Percentiles rank a stretch among this genome's conserved stretches.
Conservation (phyloP, 805 yeast species). For the Zygoascus ofunaensis region DNA sequence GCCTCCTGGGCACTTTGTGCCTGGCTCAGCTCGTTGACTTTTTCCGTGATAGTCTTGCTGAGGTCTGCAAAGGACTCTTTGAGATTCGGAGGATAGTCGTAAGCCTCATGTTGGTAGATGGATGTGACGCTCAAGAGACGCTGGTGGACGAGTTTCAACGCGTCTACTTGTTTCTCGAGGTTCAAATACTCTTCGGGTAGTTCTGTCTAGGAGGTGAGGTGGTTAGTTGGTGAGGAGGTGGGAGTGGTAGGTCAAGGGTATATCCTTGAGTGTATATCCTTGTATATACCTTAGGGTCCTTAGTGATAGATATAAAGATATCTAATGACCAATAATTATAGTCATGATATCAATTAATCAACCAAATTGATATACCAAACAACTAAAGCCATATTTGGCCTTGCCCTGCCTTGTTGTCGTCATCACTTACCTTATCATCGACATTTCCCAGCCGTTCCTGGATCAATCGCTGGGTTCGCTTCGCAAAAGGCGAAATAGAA, state of each 20-base stretch:
- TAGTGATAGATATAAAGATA: too few relatives aligned
- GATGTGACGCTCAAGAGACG: constrained; percentile 45
- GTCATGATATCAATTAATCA: too few relatives aligned
- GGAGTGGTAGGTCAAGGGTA: neutral
- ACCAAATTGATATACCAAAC: too few relatives aligned
- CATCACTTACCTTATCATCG: constrained; percentile 48
- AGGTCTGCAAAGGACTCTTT: constrained; percentile 69
- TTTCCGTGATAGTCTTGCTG: constrained; percentile 53
- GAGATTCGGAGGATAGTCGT: constrained; percentile 73
- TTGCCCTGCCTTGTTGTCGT: neutral
- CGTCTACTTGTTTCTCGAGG: constrained; percentile 64
- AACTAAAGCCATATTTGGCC: too few relatives aligned
- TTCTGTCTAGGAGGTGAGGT: constrained; percentile 39
- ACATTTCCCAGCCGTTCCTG: constrained; percentile 75
- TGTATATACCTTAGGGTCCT: too few relatives aligned
- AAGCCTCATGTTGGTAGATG: constrained; percentile 64
- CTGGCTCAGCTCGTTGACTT: constrained; percentile 57
- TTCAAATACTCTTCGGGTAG: constrained; percentile 74
- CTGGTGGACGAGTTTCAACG: constrained; percentile 58
- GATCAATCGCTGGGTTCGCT: constrained; percentile 67
- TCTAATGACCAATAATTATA: too few relatives aligned
- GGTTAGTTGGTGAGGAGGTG: too few relatives aligned
- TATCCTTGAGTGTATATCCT: neutral
- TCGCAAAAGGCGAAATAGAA: constrained; percentile 62
- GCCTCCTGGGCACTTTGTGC: constrained; percentile 78